Evolutionary conservation across 768 basidiomycete species (phyloP).

Genomic region (Termitomyces sp.): DNA sequence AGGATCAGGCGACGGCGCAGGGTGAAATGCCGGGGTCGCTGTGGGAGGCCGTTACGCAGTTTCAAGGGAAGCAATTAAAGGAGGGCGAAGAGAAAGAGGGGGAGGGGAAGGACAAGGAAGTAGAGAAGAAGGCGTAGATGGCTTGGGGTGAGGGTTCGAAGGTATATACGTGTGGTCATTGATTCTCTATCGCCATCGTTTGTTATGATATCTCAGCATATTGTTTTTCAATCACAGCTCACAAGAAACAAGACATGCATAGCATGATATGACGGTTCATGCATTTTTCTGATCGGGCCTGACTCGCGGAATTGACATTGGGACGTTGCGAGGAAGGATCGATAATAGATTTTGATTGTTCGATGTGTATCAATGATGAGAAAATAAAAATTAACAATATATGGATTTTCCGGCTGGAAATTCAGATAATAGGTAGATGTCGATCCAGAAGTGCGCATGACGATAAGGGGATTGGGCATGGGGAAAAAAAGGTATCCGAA

Average conservation of each 20-base stretch:
- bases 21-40: conserved; percentile 38
- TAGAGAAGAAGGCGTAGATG: not conserved
- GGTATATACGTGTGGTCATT: not conserved
- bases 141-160: not conserved
- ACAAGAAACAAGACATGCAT: not conserved
- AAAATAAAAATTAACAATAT: not conserved
- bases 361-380: not conserved
- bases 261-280: not conserved
- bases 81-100: not conserved
- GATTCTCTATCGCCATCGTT: not conserved
- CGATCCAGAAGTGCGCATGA: not conserved
- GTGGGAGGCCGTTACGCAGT: conserved; percentile 39
- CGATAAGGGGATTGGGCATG: not conserved
- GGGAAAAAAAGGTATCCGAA: not conserved
- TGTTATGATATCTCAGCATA: not conserved
- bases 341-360: too few relatives aligned
- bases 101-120: not conserved
- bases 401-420: not conserved
- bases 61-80: conserved; percentile 12
- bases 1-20: conserved; percentile 28
- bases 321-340: too few relatives aligned
- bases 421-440: not conserved
- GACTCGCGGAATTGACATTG: too few relatives aligned
- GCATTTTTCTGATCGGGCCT: not conserved
- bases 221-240: conserved; percentile 1